These are phyloP conservation scores for Chionographis japonica DNA, from an alignment of 106 monocot genomes.

Conservation along the genomic window DNA sequence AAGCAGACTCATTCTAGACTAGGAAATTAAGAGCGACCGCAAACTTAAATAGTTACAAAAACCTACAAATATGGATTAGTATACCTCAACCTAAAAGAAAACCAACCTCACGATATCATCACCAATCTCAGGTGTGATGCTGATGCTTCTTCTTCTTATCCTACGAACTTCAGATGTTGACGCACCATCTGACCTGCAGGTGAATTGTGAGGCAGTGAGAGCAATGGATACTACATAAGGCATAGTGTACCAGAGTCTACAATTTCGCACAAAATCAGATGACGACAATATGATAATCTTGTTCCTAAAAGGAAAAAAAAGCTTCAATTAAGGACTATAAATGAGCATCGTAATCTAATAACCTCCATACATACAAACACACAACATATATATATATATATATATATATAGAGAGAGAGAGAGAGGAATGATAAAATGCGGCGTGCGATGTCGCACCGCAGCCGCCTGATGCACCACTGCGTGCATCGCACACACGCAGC, in stretches of 20 bases:
- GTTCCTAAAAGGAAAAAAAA: no score
- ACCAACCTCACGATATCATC: slow-evolving; percentile 94
- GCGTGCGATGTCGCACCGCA: no score
- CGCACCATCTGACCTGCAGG: slow-evolving; percentile 89
- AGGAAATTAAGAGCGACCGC: not conserved
- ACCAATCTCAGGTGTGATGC: slow-evolving; percentile 95
- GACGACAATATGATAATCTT: no score
- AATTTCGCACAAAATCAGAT: not conserved
- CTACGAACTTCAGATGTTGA: slow-evolving; percentile 60
- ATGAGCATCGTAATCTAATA: no score
- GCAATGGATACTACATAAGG: not conserved
- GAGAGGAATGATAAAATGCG: no score
- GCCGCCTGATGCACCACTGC: no score
- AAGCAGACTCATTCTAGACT: not conserved
- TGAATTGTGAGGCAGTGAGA: not conserved
- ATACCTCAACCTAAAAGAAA: not conserved
- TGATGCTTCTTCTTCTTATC: slow-evolving; percentile 78
- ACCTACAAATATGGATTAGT: not conserved
- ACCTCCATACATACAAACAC: no score
- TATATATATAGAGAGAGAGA: no score
- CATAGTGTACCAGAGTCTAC: not conserved
- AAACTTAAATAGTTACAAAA: not conserved
- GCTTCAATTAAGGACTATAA: no score
- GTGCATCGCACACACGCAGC: no score
- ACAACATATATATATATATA: no score